These are phyloP conservation scores for Ogataea philodendri DNA, from an alignment of 805 yeast genomes.

Conservation along the genomic window DNA sequence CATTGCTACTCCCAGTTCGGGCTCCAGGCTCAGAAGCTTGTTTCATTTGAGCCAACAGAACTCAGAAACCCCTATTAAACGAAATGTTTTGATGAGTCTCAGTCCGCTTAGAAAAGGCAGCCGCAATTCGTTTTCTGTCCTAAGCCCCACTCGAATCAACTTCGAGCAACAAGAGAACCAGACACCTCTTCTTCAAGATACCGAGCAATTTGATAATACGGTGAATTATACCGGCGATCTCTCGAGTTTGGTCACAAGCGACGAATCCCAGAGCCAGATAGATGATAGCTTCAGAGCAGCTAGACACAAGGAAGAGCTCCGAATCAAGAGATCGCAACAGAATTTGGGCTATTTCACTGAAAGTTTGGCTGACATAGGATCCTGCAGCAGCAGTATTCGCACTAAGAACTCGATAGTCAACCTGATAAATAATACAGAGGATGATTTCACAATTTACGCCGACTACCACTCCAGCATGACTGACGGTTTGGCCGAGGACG, in stretches of 20 bases:
- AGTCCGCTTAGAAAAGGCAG: constrained; percentile 12
- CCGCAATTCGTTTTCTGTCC: background rate
- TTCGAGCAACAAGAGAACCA: constrained; percentile 1
- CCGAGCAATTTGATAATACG: constrained; percentile 2
- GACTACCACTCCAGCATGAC: constrained; percentile 4
- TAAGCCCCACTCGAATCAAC: constrained; percentile 2
- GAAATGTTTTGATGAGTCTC: constrained; percentile 8
- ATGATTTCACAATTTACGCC: constrained; percentile 18
- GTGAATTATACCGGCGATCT: constrained; percentile 14
- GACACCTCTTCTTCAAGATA: background rate
- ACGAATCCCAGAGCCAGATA: constrained; percentile 7
- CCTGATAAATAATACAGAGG: constrained; percentile 1
- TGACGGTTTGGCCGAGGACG: background rate
- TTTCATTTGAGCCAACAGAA: constrained; percentile 6
- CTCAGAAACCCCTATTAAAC: constrained; percentile 15
- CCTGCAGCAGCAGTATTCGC: constrained; percentile 18
- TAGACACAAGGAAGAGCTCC: constrained; percentile 12
- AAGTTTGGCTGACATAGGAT: constrained; percentile 12
- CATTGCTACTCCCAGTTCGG: constrained; percentile 11
- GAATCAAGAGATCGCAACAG: constrained; percentile 18
- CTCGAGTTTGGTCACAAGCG: constrained; percentile 14
- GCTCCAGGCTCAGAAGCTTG: constrained; percentile 9
- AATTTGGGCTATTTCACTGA: constrained; percentile 22
- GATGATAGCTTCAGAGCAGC: background rate
- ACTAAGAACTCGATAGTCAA: constrained; percentile 12